Conservation (phyloP, 257 asterid species). For the Solanum okadae region DNA sequence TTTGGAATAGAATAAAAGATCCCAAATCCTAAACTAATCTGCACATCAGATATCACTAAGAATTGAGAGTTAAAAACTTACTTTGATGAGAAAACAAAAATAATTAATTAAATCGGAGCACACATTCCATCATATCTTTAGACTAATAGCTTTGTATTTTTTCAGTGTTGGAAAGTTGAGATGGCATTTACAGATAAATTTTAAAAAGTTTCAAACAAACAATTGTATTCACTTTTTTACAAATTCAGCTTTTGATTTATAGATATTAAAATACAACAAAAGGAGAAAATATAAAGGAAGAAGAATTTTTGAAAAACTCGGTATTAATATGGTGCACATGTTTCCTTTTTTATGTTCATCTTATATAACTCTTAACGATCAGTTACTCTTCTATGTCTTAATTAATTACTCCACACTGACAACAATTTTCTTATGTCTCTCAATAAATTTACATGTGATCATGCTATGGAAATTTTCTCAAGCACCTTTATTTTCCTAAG, state of each 20-base stretch:
- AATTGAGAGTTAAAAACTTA: neutral
- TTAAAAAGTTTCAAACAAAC: neutral
- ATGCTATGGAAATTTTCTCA: neutral
- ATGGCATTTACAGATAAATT: neutral
- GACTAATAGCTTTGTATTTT: neutral
- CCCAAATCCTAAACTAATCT: neutral
- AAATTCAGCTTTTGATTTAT: neutral
- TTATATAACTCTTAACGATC: neutral
- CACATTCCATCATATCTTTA: neutral
- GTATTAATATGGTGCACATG: neutral
- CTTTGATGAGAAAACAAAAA: neutral
- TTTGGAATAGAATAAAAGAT: neutral
- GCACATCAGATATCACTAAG: neutral
- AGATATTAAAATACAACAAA: neutral
- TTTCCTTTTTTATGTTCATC: neutral
- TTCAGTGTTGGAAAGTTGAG: neutral
- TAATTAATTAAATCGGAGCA: neutral
- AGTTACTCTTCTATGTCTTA: neutral
- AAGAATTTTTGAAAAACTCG: neutral
- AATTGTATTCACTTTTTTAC: neutral
- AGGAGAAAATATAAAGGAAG: neutral
- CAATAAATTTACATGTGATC: neutral
- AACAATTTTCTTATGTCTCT: neutral
- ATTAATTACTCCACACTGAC: neutral
- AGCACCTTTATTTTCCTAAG: neutral